These are phyloP conservation scores for Mycena indigotica DNA, from an alignment of 768 basidiomycete genomes.

Conservation along the genomic window DNA sequence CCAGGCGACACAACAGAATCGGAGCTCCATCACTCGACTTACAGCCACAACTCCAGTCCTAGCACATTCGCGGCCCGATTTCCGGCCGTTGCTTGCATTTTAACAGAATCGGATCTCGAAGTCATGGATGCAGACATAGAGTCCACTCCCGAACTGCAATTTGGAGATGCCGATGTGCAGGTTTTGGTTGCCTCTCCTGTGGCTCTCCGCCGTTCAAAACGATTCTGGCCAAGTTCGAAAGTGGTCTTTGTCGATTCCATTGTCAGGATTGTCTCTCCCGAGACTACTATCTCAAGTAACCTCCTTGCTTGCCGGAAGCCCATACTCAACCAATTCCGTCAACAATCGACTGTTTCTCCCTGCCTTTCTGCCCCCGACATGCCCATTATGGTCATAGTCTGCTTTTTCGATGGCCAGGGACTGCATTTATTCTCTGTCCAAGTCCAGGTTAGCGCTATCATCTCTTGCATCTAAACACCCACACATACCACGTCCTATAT, in stretches of 20 bases:
- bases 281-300: background rate
- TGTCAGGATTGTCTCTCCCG: background rate
- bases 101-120: background rate
- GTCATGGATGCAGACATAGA: background rate
- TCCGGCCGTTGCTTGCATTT: background rate
- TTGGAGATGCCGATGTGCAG: too few relatives aligned
- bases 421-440: too few relatives aligned
- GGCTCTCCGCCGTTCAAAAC: background rate
- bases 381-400: background rate
- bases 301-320: background rate
- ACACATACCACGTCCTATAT: too few relatives aligned
- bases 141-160: background rate
- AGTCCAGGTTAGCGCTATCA: too few relatives aligned
- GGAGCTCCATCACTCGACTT: background rate
- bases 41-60: background rate
- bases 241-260: background rate
- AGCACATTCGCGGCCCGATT: background rate
- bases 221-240: background rate
- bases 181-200: background rate
- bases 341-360: background rate
- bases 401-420: too few relatives aligned
- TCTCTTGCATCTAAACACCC: too few relatives aligned
- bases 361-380: background rate
- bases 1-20: background rate
- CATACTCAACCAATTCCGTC: background rate